Evolutionary conservation across 1,284 basidiomycete species (phyloP), one percentile per base, ranked within the genome.

Genomic region (Pseudozyma hubeiensis): DNA sequence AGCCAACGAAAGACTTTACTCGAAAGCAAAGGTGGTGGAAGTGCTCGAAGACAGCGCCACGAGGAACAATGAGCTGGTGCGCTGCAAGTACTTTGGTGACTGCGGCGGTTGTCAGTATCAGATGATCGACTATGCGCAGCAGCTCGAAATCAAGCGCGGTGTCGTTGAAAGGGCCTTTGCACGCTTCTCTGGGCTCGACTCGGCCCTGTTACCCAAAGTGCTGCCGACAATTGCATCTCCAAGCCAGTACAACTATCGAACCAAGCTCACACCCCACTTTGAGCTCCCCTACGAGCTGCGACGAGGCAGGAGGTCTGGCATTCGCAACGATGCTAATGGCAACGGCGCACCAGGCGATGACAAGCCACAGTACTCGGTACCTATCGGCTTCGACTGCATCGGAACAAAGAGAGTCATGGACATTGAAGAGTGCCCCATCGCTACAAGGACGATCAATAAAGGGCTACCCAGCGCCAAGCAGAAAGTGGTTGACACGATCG

Each of bases 241-340:
- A 0, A 86, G 92, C 52, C 90, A 96, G 73, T 97, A 96, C 85
- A 89, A 88, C 47, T 99, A 99, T 84, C 90, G 96, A 24, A 99
- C 97, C 0, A 99, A 99, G 86, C 91, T 99, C 49, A 98, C 96
- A 0, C 96, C 96, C 0, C 96, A 99, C 84, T 99, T 98, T 78
- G 92, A 97, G 46, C 89, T 91, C 0, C 90, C 93, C 1, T 89
- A 90, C 0, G 91, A 80, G 44, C 53, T 79, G 17, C 69, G 78
- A 17, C 65, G 76, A 29, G 63, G 80, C 83, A 85, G 59, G 85
- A 49, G 61, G 19, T 40, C 52, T 0, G 87, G 59, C 30, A 19
- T 63, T 55, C 41, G 53, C 56, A 50, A 86, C 87, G 78, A 82
- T 84, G 80, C 29, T 50, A 50, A 61, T 29, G 58, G 63, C 48